These are phyloP conservation scores for Trifolium dubium DNA, from an alignment of 306 rosid species.

Conservation along the genomic window DNA sequence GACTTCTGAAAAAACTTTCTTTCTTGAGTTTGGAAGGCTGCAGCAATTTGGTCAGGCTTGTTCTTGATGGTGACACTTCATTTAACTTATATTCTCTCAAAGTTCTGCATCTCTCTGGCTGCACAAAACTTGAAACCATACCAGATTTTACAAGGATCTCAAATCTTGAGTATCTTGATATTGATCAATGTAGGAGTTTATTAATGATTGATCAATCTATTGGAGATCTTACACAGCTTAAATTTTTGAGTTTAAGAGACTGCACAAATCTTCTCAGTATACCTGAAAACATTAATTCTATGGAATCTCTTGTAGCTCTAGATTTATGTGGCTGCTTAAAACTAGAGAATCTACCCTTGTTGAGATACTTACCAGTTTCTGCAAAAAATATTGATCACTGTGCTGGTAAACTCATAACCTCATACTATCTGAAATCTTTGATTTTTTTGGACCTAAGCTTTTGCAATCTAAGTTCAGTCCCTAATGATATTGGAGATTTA, in stretches of 20 bases:
- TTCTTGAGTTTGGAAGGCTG: conserved; percentile 32
- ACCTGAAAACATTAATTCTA: neutral
- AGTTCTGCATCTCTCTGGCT: conserved; percentile 26
- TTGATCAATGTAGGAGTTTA: conserved; percentile 23
- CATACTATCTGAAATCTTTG: conserved; percentile 6
- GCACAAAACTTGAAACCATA: neutral
- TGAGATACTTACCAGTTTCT: neutral
- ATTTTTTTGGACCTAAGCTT: conserved; percentile 16
- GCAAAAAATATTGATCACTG: too few relatives aligned
- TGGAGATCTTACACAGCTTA: conserved; percentile 7
- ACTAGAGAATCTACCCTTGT: conserved; percentile 11
- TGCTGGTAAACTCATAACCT: too few relatives aligned
- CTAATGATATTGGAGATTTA: conserved; percentile 23
- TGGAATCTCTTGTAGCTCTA: conserved; percentile 31
- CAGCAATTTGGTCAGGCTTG: conserved; percentile 21
- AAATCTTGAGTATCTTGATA: conserved; percentile 37
- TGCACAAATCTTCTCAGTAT: conserved; percentile 4
- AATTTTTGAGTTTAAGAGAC: conserved; percentile 36
- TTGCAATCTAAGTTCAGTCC: conserved; percentile 25
- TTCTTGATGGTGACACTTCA: neutral
- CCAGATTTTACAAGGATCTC: conserved; percentile 8
- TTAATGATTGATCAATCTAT: neutral
- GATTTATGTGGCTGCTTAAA: conserved; percentile 27
- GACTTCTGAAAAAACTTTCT: conserved; percentile 12
- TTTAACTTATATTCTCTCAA: conserved; percentile 19